These are phyloP conservation scores for Talaromyces adpressus DNA, from an alignment of 495 filamentous ascomycete genomes.

Conservation along the genomic window DNA sequence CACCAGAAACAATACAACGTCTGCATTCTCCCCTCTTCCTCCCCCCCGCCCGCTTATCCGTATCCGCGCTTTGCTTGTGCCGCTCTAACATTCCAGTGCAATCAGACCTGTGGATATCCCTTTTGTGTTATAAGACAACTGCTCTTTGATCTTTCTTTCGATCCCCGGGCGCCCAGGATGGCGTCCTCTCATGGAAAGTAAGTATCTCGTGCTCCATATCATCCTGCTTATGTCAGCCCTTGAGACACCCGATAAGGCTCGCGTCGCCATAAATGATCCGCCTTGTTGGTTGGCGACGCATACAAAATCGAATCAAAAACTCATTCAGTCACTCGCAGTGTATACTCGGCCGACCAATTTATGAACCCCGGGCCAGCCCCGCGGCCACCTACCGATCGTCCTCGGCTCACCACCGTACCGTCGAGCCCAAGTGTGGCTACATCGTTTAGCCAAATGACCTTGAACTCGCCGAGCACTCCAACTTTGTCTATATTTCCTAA, in stretches of 20 bases:
- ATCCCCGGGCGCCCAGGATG: slow-evolving; percentile 7
- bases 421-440: slow-evolving; percentile 68
- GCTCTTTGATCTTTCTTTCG: background rate
- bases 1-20: background rate
- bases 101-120: background rate
- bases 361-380: slow-evolving; percentile 97
- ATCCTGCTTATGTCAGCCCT: background rate
- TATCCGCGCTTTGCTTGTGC: background rate
- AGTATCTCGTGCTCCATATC: slow-evolving; percentile 12
- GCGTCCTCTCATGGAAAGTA: slow-evolving; percentile 37
- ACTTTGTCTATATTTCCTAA: slow-evolving; percentile 48
- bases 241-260: background rate
- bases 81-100: slow-evolving; percentile 3
- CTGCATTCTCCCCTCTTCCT: slow-evolving; percentile 1
- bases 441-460: slow-evolving; percentile 67
- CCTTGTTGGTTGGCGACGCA: background rate
- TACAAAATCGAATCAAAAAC: background rate
- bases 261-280: background rate
- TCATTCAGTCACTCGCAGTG: slow-evolving; percentile 24
- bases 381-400: slow-evolving; percentile 76
- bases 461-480: slow-evolving; percentile 61
- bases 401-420: slow-evolving; percentile 59
- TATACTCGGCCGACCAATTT: slow-evolving; percentile 68
- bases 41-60: background rate
- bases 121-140: background rate